Evolutionary conservation across 768 basidiomycete genomes (phyloP).

Genomic region (Sistotremastrum suecicum): DNA sequence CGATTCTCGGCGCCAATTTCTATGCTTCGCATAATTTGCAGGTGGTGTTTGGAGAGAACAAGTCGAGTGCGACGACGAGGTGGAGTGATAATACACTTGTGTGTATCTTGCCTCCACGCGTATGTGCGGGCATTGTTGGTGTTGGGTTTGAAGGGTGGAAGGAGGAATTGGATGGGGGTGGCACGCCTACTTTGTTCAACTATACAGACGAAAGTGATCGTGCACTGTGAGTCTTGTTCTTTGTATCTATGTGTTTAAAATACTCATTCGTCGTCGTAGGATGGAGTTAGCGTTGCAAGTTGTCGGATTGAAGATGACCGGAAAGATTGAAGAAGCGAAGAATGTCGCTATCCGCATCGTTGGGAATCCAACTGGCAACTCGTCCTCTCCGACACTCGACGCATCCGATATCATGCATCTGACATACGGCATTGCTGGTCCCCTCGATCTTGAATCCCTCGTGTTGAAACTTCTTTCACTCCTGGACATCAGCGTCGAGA

Average conservation of each 20-base stretch:
- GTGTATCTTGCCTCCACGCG: slow-evolving; percentile 75
- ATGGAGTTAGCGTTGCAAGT: slow-evolving; percentile 95
- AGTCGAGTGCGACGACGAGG: slow-evolving; percentile 71
- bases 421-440: slow-evolving; percentile 25
- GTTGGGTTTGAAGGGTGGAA: slow-evolving; percentile 79
- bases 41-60: slow-evolving; percentile 75
- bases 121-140: slow-evolving; percentile 70
- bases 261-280: slow-evolving; percentile 23
- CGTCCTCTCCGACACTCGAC: slow-evolving; percentile 20
- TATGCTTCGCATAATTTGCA: slow-evolving; percentile 54
- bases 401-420: slow-evolving; percentile 40
- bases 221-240: slow-evolving; percentile 47
- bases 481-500: slow-evolving; percentile 48
- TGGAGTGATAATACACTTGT: slow-evolving; percentile 93
- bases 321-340: slow-evolving; percentile 85
- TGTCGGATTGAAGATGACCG: slow-evolving; percentile 93
- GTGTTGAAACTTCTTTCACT: slow-evolving; percentile 73
- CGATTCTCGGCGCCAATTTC: slow-evolving; percentile 85
- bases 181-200: slow-evolving; percentile 56
- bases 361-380: slow-evolving; percentile 42
- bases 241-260: slow-evolving; percentile 6
- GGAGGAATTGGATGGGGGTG: slow-evolving; percentile 38
- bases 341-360: slow-evolving; percentile 91
- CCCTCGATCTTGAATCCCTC: slow-evolving; percentile 49
- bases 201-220: slow-evolving; percentile 87